phyloP scores from a whole-genome alignment of 768 basidiomycete genomes.

The Panellus pusillus region DNA sequence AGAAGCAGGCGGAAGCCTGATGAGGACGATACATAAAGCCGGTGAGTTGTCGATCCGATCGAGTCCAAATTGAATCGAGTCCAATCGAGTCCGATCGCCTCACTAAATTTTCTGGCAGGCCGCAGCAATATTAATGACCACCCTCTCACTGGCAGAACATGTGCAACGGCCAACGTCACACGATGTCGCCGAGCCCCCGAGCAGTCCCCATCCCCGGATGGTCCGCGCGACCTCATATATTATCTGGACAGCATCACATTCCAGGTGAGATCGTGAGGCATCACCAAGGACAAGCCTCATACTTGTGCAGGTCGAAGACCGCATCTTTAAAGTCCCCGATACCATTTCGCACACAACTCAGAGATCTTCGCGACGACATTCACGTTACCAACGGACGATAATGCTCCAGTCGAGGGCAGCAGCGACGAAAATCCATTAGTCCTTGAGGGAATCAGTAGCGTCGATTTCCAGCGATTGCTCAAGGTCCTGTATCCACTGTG shows the following conservation, averaged over 20 bases:
- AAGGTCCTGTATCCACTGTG: conserved; percentile 29
- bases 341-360: conserved; percentile 26
- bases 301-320: conserved; percentile 27
- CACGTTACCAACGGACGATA: conserved; percentile 19
- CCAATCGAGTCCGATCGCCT: no score
- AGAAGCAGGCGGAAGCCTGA: no score
- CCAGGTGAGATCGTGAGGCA: not conserved
- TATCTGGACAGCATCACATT: conserved; percentile 5
- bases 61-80: no score
- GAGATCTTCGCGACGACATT: conserved; percentile 29
- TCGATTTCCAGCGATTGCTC: conserved; percentile 28
- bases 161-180: no score
- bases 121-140: no score
- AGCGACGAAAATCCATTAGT: conserved; percentile 26
- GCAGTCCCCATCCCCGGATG: not conserved
- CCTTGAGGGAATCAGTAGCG: conserved; percentile 23
- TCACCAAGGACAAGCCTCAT: no score
- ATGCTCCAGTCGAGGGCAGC: conserved; percentile 21
- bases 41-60: no score
- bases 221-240: conserved; percentile 1
- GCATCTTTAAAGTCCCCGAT: conserved; percentile 29
- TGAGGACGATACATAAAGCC: no score
- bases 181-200: not conserved
- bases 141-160: no score
- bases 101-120: no score